Evolutionary conservation across 345 rosid genomes (phyloP), one percentile per base, ranked within the genome.

Genomic region (Ailanthus altissimus): DNA sequence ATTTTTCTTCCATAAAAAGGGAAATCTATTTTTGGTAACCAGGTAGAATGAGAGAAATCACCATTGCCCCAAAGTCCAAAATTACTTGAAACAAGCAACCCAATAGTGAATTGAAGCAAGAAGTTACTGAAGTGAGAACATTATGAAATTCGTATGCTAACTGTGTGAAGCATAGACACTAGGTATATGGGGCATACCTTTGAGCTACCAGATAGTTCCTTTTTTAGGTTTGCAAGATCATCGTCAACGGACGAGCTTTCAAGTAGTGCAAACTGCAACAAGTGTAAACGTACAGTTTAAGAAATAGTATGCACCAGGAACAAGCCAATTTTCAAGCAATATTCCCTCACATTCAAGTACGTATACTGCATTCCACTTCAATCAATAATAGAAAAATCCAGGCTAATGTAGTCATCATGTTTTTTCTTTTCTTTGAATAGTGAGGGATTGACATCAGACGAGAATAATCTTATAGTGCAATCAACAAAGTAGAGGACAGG

Each of bases 231-330:
- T 58, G 86, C 90, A 74, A 92, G 92, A 85, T 92, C 97, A 71
- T 88, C 89, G 28, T 92, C 97, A 47, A 90, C 94, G 2, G 91
- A 90, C 50, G 90, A 72, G 74, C 87, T 80, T 83, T 92, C 97
- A 42, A 90, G 94, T 45, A 90, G 79, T 8, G 90, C 89, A 85
- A 92, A 92, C 97, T 92, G 85, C 79, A 82, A 64, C 26, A 73
- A 4, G 65, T 25, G 51, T 5, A 15, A 28, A 70, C 20, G 56
- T 10, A 70, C 26, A 23, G 40, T 28, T 42, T 25, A 58, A 42
- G 18, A 38, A 56, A 77, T 38, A 3, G 14, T 42, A 23, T 20
- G 23, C 46, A 77, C 50, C 64, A 36, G 5, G n/a, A 61, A 49
- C 28, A 59, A 60, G 28, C 49, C 65, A 74, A 59, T 25, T 64